These are phyloP conservation scores for Adansonia digitata DNA, from an alignment of 345 rosid species.

Conservation along the genomic window DNA sequence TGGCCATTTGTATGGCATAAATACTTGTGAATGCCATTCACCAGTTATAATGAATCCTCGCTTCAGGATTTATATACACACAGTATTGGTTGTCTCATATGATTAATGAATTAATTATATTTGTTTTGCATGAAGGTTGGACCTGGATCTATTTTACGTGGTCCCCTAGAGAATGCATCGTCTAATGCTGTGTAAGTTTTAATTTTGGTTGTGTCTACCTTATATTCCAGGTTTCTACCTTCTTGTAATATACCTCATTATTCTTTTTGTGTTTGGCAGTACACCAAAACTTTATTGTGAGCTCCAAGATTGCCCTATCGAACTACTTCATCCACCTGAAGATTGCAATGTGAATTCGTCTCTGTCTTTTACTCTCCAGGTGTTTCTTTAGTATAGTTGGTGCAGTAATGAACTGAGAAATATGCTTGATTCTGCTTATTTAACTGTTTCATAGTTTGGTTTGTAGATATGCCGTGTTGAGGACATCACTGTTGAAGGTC, in stretches of 20 bases:
- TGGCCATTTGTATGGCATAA: not conserved
- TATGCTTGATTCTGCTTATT: slow-evolving; percentile 13
- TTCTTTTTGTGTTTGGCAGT: slow-evolving; percentile 35
- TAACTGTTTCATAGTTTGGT: slow-evolving; percentile 23
- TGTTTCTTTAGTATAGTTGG: slow-evolving; percentile 24
- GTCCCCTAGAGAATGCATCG: slow-evolving; percentile 78
- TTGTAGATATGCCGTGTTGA: slow-evolving; percentile 95
- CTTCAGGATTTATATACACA: not conserved
- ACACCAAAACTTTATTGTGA: slow-evolving; percentile 88
- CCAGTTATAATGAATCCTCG: not conserved
- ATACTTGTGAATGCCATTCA: not conserved
- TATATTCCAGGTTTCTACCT: not conserved
- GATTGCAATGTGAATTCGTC: slow-evolving; percentile 98
- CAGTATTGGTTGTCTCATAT: slow-evolving; percentile 1
- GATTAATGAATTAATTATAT: not conserved
- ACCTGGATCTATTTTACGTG: slow-evolving; percentile 85
- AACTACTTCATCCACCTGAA: slow-evolving; percentile 88
- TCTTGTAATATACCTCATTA: not conserved
- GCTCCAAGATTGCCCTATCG: slow-evolving; percentile 72
- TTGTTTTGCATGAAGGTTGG: slow-evolving; percentile 60
- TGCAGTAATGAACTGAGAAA: slow-evolving; percentile 4
- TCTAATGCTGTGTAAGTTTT: slow-evolving; percentile 74
- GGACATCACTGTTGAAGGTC: slow-evolving; percentile 82
- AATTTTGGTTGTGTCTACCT: slow-evolving; percentile 9
- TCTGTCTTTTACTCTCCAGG: slow-evolving; percentile 95